These are phyloP conservation scores for Trypanosoma rangeli DNA, from an alignment of 208 protist genomes.

Conservation along the genomic window DNA sequence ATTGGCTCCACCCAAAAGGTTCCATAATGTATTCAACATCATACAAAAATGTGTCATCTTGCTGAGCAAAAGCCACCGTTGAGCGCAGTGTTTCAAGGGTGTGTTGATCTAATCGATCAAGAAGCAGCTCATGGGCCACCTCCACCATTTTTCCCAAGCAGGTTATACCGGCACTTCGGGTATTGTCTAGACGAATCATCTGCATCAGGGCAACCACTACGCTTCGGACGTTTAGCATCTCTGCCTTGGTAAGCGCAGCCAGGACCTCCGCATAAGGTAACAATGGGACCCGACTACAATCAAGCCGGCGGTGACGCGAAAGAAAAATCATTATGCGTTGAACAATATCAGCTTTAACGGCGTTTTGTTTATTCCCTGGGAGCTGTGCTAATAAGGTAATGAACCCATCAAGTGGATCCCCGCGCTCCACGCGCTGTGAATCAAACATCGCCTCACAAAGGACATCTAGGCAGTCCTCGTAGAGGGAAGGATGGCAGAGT, in stretches of 20 bases:
- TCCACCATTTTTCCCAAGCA: constrained; percentile 87
- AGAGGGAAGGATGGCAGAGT: constrained; percentile 41
- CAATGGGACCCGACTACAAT: constrained; percentile 73
- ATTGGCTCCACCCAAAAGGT: constrained; percentile 70
- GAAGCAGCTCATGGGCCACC: constrained; percentile 57
- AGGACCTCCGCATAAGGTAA: constrained; percentile 82
- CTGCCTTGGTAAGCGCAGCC: constrained; percentile 59
- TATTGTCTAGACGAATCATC: constrained; percentile 72
- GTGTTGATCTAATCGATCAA: constrained; percentile 49
- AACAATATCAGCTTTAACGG: constrained; percentile 63
- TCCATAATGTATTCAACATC: constrained; percentile 91
- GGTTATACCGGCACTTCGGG: constrained; percentile 81
- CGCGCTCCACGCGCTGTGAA: constrained; percentile 49
- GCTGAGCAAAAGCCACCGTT: constrained; percentile 57
- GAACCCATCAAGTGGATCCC: constrained; percentile 61
- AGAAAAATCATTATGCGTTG: constrained; percentile 69
- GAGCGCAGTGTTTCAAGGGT: constrained; percentile 48
- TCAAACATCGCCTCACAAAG: constrained; percentile 79
- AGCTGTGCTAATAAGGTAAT: constrained; percentile 58
- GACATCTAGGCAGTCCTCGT: constrained; percentile 60
- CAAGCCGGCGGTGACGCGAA: constrained; percentile 60
- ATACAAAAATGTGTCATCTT: constrained; percentile 82
- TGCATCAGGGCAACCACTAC: constrained; percentile 57
- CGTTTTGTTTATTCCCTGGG: constrained; percentile 39
- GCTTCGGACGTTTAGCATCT: constrained; percentile 68